Percentiles rank a stretch among this genome's conserved stretches.
Evolutionary conservation across 2,329 filamentous ascomycete genomes (phyloP).

Genomic region (Rosellinia necatrix): DNA sequence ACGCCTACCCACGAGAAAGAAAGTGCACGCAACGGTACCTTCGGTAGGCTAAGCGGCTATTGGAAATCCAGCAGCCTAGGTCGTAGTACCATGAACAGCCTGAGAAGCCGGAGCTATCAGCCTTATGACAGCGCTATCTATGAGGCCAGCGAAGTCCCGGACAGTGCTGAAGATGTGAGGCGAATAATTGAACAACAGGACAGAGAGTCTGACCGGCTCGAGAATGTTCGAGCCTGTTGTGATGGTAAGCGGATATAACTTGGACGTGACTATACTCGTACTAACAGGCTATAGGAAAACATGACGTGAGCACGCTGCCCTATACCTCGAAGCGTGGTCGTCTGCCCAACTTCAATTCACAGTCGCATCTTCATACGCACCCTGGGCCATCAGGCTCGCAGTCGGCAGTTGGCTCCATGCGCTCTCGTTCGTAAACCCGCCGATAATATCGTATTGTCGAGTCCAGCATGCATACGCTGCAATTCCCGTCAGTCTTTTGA

Average conservation of each 20-base stretch:
- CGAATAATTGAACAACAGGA: constrained; percentile 80
- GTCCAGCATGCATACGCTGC: background rate
- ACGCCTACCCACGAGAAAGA: constrained; percentile 54
- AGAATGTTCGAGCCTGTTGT: constrained; percentile 96
- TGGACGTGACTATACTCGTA: background rate
- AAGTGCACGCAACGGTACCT: constrained; percentile 48
- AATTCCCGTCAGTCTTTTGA: constrained; percentile 30
- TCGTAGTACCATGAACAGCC: constrained; percentile 55
- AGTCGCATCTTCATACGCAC: constrained; percentile 35
- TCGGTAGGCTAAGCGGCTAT: constrained; percentile 65
- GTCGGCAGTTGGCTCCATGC: constrained; percentile 31
- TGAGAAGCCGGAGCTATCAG: constrained; percentile 56
- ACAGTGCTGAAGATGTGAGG: constrained; percentile 82
- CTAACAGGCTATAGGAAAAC: constrained; percentile 61
- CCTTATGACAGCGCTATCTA: constrained; percentile 57
- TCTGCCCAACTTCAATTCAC: constrained; percentile 39
- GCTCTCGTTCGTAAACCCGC: constrained; percentile 41
- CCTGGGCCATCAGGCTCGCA: constrained; percentile 42
- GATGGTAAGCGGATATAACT: constrained; percentile 71
- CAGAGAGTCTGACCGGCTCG: constrained; percentile 75
- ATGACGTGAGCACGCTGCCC: constrained; percentile 69
- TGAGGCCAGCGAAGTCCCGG: constrained; percentile 66
- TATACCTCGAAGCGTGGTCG: constrained; percentile 53
- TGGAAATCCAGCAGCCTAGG: constrained; percentile 55
- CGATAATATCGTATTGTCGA: constrained; percentile 6